Base-by-base conservation (phyloP, 2,329 filamentous ascomycete genomes). In the Venturia oleaginea region DNA sequence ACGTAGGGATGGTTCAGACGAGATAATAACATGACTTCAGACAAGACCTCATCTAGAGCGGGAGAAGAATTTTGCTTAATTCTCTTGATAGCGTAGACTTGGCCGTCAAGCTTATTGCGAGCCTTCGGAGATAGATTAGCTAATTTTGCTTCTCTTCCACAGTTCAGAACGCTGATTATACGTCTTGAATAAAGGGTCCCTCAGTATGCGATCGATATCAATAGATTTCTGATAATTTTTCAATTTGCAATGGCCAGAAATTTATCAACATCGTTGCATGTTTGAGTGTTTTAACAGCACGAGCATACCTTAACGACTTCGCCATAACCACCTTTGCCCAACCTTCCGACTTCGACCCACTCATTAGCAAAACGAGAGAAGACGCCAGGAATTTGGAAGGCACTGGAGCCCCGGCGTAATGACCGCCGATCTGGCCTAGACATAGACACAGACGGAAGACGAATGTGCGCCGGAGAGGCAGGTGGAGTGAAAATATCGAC, bases 51-150 rank as follows among this genome's bases (percentile, higher is more conserved):
- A 0, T 89, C 92, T 46, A 97, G 80, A 5, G 82, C 80, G 13
- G 87, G 83, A 32, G 89, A 84, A 0, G 91, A 91, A 62, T 88
- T 87, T 69, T 94, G 90, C 0, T 87, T 91, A 67, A 99, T 94
- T 74, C 97, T 97, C 75, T 99, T 99, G 73, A 99, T 90, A 22
- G 94, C 94, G 76, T 97, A 99, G 54, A 95, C 88, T 65, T 92
- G 90, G 0, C 91, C 91, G 73, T 97, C 94, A 4, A 97, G 84
- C 77, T 94, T 96, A 75, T 96, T 96, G 38, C 93, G 85, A 2
- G 93, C 93, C 74, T 43, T 17, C 40, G n/a, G n/a, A n/a, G 5
- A 19, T 43, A 43, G 7, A n/a, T 43, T 43, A 43, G 40, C 17
- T 17, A 43, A 43, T 43, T 43, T 43, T 5, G 4, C 40, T 43